phyloP scores from a whole-genome alignment of 345 rosid genomes.

The Anastatica hierochuntica region DNA sequence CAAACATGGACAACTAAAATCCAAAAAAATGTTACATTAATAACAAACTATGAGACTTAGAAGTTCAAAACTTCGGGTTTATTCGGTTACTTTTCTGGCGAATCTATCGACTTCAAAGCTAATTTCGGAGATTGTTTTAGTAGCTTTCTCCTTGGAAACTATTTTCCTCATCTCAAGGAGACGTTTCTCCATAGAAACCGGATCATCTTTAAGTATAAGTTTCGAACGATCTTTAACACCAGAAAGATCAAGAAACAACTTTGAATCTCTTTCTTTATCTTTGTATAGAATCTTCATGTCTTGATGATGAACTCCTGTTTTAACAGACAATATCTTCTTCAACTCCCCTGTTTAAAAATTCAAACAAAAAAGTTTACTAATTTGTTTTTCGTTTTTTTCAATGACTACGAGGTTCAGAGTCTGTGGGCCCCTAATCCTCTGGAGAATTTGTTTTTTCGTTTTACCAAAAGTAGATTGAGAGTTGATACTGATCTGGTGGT shows the following conservation, averaged over 20 bases:
- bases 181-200: conserved; percentile 79
- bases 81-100: conserved; percentile 80
- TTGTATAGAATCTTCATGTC: conserved; percentile 89
- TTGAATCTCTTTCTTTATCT: conserved; percentile 96
- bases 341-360: no score
- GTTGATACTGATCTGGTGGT: conserved; percentile 66
- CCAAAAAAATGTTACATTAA: no score
- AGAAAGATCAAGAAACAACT: conserved; percentile 67
- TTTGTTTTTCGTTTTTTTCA: no score
- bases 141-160: conserved; percentile 79
- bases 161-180: conserved; percentile 61
- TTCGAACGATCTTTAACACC: conserved; percentile 94
- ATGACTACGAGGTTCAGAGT: no score
- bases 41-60: no score
- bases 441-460: no score
- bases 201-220: conserved; percentile 73
- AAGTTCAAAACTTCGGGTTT: no score
- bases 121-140: conserved; percentile 70
- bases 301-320: conserved; percentile 77
- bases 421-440: no score
- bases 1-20: conserved; percentile 83
- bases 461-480: conserved; percentile 84
- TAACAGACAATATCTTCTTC: conserved; percentile 72
- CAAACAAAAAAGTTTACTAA: no score
- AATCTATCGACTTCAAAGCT: conserved; percentile 85